phyloP scores from a whole-genome alignment of 305 asterid species.

The Striga hermonthica region DNA sequence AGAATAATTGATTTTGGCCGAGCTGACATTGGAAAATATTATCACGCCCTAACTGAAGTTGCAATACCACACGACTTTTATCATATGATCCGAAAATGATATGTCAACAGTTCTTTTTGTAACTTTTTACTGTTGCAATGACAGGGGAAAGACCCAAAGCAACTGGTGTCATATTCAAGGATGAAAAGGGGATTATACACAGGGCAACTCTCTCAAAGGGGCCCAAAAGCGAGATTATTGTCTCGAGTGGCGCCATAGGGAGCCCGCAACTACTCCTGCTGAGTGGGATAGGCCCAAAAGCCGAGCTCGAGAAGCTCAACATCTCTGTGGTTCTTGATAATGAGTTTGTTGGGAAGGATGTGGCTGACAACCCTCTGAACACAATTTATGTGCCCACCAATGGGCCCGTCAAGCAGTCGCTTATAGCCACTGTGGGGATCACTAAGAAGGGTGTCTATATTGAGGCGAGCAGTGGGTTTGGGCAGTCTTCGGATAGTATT shows the following conservation, averaged over 20 bases:
- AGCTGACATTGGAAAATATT: too few species aligned
- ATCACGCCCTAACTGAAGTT: too few species aligned
- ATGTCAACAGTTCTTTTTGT: too few species aligned
- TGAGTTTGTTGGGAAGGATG: conserved; percentile 63
- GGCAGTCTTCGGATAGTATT: conserved; percentile 74
- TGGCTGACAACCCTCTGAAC: conserved; percentile 88
- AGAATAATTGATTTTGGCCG: too few species aligned
- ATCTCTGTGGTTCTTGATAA: conserved; percentile 67
- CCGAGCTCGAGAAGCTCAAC: conserved; percentile 61
- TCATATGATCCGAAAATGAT: too few species aligned
- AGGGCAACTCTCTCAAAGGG: conserved; percentile 60
- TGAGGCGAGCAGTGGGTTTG: conserved; percentile 92
- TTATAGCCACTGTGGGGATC: conserved; percentile 85
- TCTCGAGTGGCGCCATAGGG: conserved; percentile 85
- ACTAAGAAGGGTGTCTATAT: conserved; percentile 83
- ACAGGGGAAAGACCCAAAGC: conserved; percentile 73
- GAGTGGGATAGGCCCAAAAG: conserved; percentile 88
- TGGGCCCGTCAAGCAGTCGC: conserved; percentile 51
- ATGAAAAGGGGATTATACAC: conserved; percentile 72
- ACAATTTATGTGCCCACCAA: conserved; percentile 72
- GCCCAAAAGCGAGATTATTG: conserved; percentile 58
- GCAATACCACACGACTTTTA: too few species aligned
- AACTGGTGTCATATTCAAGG: conserved; percentile 76
- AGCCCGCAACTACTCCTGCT: conserved; percentile 86
- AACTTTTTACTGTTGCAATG: neutral